These are phyloP conservation scores for Collybia sp. DNA, from an alignment of 768 basidiomycete species.

Conservation along the genomic window DNA sequence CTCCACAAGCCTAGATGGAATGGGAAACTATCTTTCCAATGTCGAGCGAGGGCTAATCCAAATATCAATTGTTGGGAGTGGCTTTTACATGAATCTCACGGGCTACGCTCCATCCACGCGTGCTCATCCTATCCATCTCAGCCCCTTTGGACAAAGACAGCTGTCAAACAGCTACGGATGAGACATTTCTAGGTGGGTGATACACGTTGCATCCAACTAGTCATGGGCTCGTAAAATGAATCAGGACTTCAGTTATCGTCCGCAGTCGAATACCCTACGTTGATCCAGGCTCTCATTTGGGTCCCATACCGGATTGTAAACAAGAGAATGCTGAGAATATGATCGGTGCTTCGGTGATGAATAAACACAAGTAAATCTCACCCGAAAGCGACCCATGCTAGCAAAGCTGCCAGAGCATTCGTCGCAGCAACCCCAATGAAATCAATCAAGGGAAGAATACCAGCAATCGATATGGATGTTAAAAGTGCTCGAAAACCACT, in stretches of 20 bases:
- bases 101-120: too few relatives aligned
- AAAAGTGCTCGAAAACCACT: slow-evolving; percentile 47
- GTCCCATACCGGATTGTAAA: slow-evolving; percentile 52
- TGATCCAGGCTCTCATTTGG: slow-evolving; percentile 49
- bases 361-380: slow-evolving; percentile 25
- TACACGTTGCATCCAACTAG: too few relatives aligned
- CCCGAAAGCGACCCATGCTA: slow-evolving; percentile 49
- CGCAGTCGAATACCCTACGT: slow-evolving; percentile 50
- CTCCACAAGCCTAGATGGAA: too few relatives aligned
- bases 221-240: too few relatives aligned
- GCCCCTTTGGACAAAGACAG: too few relatives aligned
- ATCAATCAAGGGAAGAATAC: slow-evolving; percentile 51
- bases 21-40: too few relatives aligned
- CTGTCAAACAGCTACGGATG: too few relatives aligned
- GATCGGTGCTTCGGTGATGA: slow-evolving; percentile 2
- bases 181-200: too few relatives aligned
- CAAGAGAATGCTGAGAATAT: slow-evolving; percentile 39
- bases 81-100: too few relatives aligned
- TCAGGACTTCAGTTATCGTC: slow-evolving; percentile 23
- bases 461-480: slow-evolving; percentile 36
- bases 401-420: slow-evolving; percentile 37
- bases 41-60: too few relatives aligned
- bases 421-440: slow-evolving; percentile 46
- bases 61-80: too few relatives aligned
- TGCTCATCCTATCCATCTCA: too few relatives aligned